Base-by-base conservation (phyloP, 2,329 filamentous ascomycete genomes). In the Trichophyton schoenleinii region DNA sequence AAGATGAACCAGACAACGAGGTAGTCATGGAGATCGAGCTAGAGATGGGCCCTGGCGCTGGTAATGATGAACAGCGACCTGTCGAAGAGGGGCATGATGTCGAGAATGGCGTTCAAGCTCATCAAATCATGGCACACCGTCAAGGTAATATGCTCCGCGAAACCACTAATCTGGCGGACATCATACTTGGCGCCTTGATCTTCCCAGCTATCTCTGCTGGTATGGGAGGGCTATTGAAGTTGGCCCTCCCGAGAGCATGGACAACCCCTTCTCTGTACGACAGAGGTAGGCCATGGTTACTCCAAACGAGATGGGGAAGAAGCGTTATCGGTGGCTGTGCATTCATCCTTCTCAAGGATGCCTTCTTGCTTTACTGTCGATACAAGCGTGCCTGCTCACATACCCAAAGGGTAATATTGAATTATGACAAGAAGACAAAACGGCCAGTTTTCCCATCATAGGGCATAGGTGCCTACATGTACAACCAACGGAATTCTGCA, bases 281-380 rank as follows among this genome's bases (percentile, higher is more conserved):
- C 57, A 69, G 71, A 34, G 71, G 78, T 41, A 77, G 81, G 2
- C 82, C 83, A 0, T 86, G 88, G 0, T 78, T 97, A 28, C 73
- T 99, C 36, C 88, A 94, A 69, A 83, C 88, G 67, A 84, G 86
- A 62, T 97, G 94, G 90, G 94, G 91, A 0, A 81, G 94, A 61
- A 96, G 89, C 68, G 78, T 99, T 2, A 81, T 94, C 0, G 94
- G 94, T 1, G 94, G 94, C 0, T 94, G 89, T 70, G 75, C 95
- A 20, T 96, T 92, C 68, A 86, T 97, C 15, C 85, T 96, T 8
- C 73, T 96, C 59, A 94, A 92, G 72, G 85, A 87, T 71, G 81
- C 81, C 5, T 67, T 86, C 38, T 74, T 83, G 67, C 73, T 86
- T 1, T 87, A 86, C 67, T 83, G 76, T 58, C 73, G 77, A 61